phyloP scores from a whole-genome alignment of 306 rosid species.

The Begonia fuchsioides region DNA sequence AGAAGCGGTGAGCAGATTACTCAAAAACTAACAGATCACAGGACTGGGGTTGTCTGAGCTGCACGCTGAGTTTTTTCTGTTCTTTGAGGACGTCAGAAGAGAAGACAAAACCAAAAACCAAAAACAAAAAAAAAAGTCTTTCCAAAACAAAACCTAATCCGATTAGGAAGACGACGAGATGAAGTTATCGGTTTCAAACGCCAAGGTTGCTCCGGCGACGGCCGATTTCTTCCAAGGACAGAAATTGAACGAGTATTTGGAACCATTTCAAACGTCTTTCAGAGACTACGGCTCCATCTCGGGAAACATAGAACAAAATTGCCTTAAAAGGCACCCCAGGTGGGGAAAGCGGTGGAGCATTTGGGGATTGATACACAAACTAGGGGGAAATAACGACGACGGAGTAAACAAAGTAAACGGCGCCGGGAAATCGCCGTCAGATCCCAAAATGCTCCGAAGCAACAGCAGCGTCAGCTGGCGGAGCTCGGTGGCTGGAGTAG shows the following conservation, averaged over 20 bases:
- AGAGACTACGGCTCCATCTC: slow-evolving; percentile 35
- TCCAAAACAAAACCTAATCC: too few species aligned
- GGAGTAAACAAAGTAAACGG: slow-evolving; percentile 48
- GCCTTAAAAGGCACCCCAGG: slow-evolving; percentile 46
- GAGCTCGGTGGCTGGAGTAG: slow-evolving; percentile 18
- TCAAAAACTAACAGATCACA: too few species aligned
- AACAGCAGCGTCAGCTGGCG: slow-evolving; percentile 27
- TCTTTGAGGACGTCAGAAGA: too few species aligned
- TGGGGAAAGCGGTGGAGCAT: slow-evolving; percentile 90
- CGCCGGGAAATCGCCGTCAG: slow-evolving; percentile 66
- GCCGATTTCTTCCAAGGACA: slow-evolving; percentile 39
- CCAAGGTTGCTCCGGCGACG: slow-evolving; percentile 54
- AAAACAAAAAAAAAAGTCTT: too few species aligned
- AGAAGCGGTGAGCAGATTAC: too few species aligned
- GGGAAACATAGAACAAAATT: slow-evolving; percentile 33
- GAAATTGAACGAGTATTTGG: slow-evolving; percentile 57
- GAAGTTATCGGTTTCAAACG: slow-evolving; percentile 45
- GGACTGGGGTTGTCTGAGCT: too few species aligned
- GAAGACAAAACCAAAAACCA: too few species aligned
- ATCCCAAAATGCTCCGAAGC: slow-evolving; percentile 59
- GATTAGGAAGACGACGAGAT: slow-evolving; percentile 57
- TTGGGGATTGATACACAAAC: slow-evolving; percentile 70
- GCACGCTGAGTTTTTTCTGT: too few species aligned
- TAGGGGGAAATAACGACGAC: slow-evolving; percentile 47
- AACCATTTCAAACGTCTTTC: slow-evolving; percentile 38